Evolutionary conservation across 306 rosid genomes (phyloP), one percentile per base, ranked within the genome.

Genomic region (Comarum palustre): DNA sequence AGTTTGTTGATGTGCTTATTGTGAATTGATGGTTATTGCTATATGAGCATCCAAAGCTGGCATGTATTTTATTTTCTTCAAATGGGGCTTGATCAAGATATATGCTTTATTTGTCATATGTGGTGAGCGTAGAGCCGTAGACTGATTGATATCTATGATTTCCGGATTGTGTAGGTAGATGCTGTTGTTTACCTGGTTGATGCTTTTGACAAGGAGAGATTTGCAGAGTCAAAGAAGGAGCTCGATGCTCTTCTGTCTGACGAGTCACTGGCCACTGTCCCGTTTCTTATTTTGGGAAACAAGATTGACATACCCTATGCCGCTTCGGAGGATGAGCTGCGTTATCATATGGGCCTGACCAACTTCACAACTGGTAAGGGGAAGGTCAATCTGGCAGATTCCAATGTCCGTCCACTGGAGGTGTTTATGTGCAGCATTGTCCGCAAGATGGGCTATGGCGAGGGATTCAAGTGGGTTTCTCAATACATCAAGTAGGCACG

Each of bases 351-450:
- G 84, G 96, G 91, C 10, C 82, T 90, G 66, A 75, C 87, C 9
- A 85, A 83, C 90, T 88, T 90, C 82, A 85, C 96, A 22, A 90
- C 96, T 0, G 96, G 96, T 22, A 90, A 90, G 76, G 96, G 93
- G 50, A 88, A 86, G 75, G 88, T 88, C 75, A 83, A 80, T 79
- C 75, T 90, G 81, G 64, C 71, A 0, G 90, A 83, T 78, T 75
- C 93, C 59, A 82, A 79, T 71, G 90, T 90, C 52, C 93, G 96
- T 14, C 93, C 93, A 50, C 69, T 90, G 20, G 93, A 90, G 78
- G 93, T 90, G n/a, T 90, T 88, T 81, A 90, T 90, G 96, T 90
- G 96, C 84, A 90, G 96, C 54, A 90, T 90, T 41, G 93, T 90
- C 61, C 93, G 93, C 74, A 90, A 90, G 83, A 90, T 90, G 96